phyloP scores from a whole-genome alignment of 2,329 filamentous ascomycete genomes.

The Xylariales sp. region DNA sequence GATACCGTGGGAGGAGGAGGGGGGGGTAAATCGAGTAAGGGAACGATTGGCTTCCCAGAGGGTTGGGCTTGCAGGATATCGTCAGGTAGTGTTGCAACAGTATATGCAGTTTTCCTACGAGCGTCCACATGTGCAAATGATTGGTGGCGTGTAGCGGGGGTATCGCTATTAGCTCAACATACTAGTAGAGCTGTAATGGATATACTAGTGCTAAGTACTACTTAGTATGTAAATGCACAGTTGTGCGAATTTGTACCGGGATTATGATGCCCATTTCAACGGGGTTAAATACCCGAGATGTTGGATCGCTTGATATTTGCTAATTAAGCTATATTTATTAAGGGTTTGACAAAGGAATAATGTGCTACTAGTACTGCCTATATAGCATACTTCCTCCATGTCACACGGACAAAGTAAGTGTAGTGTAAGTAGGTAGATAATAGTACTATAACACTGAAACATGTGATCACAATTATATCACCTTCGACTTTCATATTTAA shows the following conservation, averaged over 20 bases:
- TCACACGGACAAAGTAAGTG: background rate
- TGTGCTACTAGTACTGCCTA: background rate
- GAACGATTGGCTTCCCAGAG: slow-evolving; percentile 33
- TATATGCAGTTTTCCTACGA: slow-evolving; percentile 25
- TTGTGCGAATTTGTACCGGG: slow-evolving; percentile 1
- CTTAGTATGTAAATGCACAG: background rate
- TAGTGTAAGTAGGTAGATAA: too few species aligned
- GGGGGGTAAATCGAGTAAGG: background rate
- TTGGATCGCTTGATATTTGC: slow-evolving; percentile 23
- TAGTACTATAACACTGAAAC: too few species aligned
- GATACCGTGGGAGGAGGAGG: background rate
- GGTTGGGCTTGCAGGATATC: slow-evolving; percentile 34
- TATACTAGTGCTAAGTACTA: background rate
- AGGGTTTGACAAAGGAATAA: slow-evolving; percentile 3
- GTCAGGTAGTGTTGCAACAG: slow-evolving; percentile 31
- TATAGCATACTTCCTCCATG: too few species aligned
- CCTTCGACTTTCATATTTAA: too few species aligned
- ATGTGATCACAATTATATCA: too few species aligned
- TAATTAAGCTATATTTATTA: slow-evolving; percentile 23
- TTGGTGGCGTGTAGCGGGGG: slow-evolving; percentile 19
- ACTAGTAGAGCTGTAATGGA: background rate
- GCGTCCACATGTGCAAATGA: slow-evolving; percentile 17
- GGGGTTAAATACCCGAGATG: slow-evolving; percentile 30
- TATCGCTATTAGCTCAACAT: slow-evolving; percentile 9
- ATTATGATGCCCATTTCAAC: slow-evolving; percentile 2